A percentile compares a stretch with the other conserved stretches of the same genome.
Conservation (phyloP, 2,329 filamentous ascomycete species). For the Aspergillus latus region DNA sequence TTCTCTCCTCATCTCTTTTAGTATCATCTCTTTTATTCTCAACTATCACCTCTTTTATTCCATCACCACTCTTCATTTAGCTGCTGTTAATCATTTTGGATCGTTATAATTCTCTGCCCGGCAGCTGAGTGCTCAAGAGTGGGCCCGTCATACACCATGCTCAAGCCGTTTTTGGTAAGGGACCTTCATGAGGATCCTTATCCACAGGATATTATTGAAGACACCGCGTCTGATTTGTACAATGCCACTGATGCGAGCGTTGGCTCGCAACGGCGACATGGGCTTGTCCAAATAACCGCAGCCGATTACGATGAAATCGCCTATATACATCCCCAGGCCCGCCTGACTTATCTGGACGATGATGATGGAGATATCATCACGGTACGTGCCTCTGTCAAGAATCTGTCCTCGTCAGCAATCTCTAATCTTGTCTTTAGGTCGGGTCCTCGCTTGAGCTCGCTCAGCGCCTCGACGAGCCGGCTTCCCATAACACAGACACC, state of each 20-base stretch:
- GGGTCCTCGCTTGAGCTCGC: conserved; percentile 49
- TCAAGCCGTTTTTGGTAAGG: conserved; percentile 44
- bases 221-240: conserved; percentile 11
- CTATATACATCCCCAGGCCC: conserved; percentile 41
- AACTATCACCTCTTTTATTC: not conserved
- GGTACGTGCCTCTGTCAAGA: conserved; percentile 29
- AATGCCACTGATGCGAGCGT: conserved; percentile 1
- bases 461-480: conserved; percentile 47
- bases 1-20: not conserved
- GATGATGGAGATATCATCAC: conserved; percentile 49
- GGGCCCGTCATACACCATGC: conserved; percentile 29
- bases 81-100: not conserved
- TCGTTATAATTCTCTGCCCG: not conserved
- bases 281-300: conserved; percentile 42
- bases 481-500: conserved; percentile 12
- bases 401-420: not conserved
- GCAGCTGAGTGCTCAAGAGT: not conserved
- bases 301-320: conserved; percentile 47
- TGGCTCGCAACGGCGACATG: conserved; percentile 21
- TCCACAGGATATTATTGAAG: conserved; percentile 19
- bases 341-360: conserved; percentile 47
- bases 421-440: conserved; percentile 35
- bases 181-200: conserved; percentile 31
- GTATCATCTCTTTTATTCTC: not conserved
- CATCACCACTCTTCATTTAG: not conserved